Evolutionary conservation across 129 eudicot genomes (phyloP).

Genomic region (Centella asiatica): DNA sequence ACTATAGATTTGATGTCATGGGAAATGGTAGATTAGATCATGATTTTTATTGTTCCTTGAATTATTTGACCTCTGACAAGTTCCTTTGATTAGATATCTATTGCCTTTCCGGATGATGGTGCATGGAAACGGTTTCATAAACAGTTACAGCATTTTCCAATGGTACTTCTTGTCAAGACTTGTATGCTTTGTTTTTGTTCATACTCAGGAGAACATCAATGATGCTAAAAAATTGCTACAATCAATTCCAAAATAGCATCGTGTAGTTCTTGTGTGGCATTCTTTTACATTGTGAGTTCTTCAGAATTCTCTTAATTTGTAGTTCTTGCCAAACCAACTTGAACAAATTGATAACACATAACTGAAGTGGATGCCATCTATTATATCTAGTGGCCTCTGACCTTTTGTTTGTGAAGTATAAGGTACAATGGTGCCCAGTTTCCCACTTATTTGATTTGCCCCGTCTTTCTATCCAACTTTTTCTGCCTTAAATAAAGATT

Average conservation of each 20-base stretch:
- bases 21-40: neutral
- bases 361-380: neutral
- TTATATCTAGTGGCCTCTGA: no score
- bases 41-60: neutral
- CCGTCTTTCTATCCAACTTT: no score
- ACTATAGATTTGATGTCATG: neutral
- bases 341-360: neutral
- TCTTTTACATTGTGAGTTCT: neutral
- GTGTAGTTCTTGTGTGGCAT: neutral
- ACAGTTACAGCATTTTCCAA: conserved; percentile 95
- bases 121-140: conserved; percentile 99
- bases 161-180: conserved; percentile 39
- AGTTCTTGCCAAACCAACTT: neutral
- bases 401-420: no score
- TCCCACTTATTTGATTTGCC: no score
- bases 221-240: neutral
- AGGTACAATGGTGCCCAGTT: no score
- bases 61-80: neutral
- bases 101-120: conserved; percentile 99
- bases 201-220: neutral
- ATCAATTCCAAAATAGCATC: neutral
- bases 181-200: neutral
- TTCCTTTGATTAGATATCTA: conserved; percentile 51
- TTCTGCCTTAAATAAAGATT: no score
- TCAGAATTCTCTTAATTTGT: neutral